Base-by-base conservation (phyloP, 305 asterid genomes). In the Plantago lanceolata region DNA sequence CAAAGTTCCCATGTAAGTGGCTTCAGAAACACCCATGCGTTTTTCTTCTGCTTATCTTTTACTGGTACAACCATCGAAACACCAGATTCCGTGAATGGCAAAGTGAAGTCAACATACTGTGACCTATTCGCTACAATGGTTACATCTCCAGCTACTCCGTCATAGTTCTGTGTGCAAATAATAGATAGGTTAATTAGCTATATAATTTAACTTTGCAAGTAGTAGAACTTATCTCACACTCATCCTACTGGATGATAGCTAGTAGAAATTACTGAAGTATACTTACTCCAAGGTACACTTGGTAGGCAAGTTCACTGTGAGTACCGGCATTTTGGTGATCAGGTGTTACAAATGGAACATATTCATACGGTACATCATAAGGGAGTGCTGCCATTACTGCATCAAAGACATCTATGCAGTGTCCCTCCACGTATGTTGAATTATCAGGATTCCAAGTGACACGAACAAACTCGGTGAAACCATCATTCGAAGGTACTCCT, bases 1-100 rank as follows among this genome's bases (percentile, higher is more conserved):
- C 94, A 88, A 0, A 88, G 68, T 31, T 84, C 77, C 85, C 84
- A 73, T 19, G 81, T 80, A 57, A 88, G 60, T 7, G 91, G 94
- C 77, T 73, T 71, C 75, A 79, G 8, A 52, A 86, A 86, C 13
- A 73, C 71, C 88, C 84, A 81, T 35, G 85, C 75, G 19, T 77
- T 73, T 61, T 76, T 31, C 75, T 71, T 31, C n/a, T n/a, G n/a
- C n/a, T 69, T 63, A 12, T 73, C 69, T 8, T 64, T 70, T 49
- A 47, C 40, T 9, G 83, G 88, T 19, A 84, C 94, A 45, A 88
- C 69, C 88, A 85, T 78, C 8, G 72, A 66, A 6, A 84, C 75
- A 3, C 85, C 84, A 0, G 91, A 77, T 35, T 84, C 86, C 16
- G 86, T 75, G 53, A 59, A 85, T 21, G 96, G 91, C 64, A 88